phyloP scores from a whole-genome alignment of 2,329 filamentous ascomycete species.

The Clonostachys sp. region DNA sequence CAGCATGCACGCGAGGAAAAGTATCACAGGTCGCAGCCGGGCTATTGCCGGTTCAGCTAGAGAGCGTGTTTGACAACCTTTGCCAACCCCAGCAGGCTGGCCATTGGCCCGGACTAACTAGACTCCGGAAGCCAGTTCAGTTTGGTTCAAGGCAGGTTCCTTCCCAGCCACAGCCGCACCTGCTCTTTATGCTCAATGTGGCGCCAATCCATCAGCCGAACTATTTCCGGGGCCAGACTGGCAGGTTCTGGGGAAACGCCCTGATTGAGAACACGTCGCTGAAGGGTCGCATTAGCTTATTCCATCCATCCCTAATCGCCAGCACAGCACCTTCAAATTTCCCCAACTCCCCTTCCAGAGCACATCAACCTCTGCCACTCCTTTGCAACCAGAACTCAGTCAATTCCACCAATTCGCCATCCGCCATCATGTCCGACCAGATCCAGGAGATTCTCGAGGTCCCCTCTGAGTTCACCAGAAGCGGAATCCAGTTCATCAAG shows the following conservation, averaged over 20 bases:
- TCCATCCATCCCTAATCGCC: background rate
- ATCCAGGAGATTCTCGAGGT: slow-evolving; percentile 67
- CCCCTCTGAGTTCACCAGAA: slow-evolving; percentile 59
- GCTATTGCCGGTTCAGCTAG: too few relatives aligned
- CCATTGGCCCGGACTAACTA: too few relatives aligned
- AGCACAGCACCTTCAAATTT: background rate
- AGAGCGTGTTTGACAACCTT: too few relatives aligned
- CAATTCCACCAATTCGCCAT: background rate
- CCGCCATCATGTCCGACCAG: slow-evolving; percentile 56
- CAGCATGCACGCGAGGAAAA: too few relatives aligned
- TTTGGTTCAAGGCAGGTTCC: too few relatives aligned
- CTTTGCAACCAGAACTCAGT: background rate
- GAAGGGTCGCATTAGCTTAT: background rate
- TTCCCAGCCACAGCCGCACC: background rate
- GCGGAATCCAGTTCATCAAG: slow-evolving; percentile 58
- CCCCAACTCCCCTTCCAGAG: background rate
- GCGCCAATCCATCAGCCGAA: background rate
- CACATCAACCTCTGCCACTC: background rate
- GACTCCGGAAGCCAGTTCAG: too few relatives aligned
- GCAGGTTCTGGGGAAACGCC: background rate
- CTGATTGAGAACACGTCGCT: slow-evolving; percentile 3
- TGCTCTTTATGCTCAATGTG: background rate
- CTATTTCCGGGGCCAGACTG: background rate
- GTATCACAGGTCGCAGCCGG: too few relatives aligned
- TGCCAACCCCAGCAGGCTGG: too few relatives aligned